Conservation (phyloP, 2,329 filamentous ascomycete species). For the Fusarium sp. region DNA sequence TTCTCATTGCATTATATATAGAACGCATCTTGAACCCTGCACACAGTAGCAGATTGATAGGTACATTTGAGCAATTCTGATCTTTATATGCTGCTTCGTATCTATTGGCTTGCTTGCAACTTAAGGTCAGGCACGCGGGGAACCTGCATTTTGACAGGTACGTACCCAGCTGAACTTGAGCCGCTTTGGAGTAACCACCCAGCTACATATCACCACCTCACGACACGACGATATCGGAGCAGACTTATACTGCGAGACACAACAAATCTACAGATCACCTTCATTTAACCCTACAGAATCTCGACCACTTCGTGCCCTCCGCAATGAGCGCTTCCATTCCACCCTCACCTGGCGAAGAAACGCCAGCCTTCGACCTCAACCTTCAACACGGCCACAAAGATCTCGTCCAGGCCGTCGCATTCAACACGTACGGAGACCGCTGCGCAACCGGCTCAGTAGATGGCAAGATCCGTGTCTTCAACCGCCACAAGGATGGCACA, state of each 20-base stretch:
- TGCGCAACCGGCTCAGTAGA: slow-evolving; percentile 93
- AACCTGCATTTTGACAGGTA: slow-evolving; percentile 39
- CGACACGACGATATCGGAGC: slow-evolving; percentile 24
- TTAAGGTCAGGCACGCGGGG: slow-evolving; percentile 25
- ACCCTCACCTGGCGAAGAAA: slow-evolving; percentile 60
- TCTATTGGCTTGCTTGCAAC: slow-evolving; percentile 13
- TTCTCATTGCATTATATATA: background rate
- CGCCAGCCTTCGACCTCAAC: slow-evolving; percentile 67
- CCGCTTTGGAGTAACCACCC: slow-evolving; percentile 45
- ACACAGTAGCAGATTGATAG: too few species aligned
- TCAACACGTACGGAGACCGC: slow-evolving; percentile 92
- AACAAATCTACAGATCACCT: background rate
- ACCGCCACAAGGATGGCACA: slow-evolving; percentile 79
- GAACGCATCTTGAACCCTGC: background rate
- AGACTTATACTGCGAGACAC: background rate
- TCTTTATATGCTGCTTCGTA: background rate
- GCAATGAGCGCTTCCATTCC: slow-evolving; percentile 51
- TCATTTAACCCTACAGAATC: fast-evolving
- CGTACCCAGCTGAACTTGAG: slow-evolving; percentile 43
- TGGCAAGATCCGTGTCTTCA: slow-evolving; percentile 93
- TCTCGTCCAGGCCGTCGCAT: slow-evolving; percentile 85
- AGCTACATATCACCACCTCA: slow-evolving; percentile 40
- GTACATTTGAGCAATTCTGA: background rate
- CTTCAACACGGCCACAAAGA: slow-evolving; percentile 83
- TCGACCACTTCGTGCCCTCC: background rate